These are phyloP conservation scores for Takakia lepidozioides DNA, from an alignment of 225 moss, liverwort and hornwort genomes.

Conservation along the genomic window DNA sequence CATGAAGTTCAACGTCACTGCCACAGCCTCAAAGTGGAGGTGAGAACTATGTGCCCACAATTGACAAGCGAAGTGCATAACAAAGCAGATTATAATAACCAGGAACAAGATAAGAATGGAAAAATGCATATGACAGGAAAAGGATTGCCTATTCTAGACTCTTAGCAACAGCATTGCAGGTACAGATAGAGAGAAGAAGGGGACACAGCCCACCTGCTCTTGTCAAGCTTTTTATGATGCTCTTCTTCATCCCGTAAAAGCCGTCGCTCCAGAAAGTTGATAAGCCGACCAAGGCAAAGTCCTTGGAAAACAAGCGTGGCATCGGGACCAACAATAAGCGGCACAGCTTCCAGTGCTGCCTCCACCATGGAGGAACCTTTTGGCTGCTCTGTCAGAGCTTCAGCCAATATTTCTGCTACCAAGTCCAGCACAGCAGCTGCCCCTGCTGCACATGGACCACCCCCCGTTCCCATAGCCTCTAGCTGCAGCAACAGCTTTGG, in stretches of 20 bases:
- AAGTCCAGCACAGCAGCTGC: conserved; percentile 86
- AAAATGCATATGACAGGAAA: too few relatives aligned
- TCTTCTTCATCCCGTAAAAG: conserved; percentile 85
- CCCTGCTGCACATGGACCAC: conserved; percentile 68
- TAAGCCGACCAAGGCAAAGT: conserved; percentile 81
- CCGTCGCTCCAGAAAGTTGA: conserved; percentile 79
- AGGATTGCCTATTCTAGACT: too few relatives aligned
- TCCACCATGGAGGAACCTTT: conserved; percentile 76
- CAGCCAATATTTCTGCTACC: conserved; percentile 87
- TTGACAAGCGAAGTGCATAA: too few relatives aligned
- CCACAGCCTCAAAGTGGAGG: too few relatives aligned
- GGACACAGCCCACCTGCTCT: conserved; percentile 34
- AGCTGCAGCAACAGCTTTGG: conserved; percentile 66
- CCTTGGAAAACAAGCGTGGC: conserved; percentile 86
- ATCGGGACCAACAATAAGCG: conserved; percentile 70
- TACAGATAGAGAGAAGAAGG: too few relatives aligned
- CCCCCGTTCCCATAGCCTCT: conserved; percentile 56
- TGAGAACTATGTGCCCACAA: too few relatives aligned
- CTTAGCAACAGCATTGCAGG: too few relatives aligned
- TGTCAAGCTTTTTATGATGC: conserved; percentile 83
- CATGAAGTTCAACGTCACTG: too few relatives aligned
- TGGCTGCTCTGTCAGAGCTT: conserved; percentile 66
- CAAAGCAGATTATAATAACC: too few relatives aligned
- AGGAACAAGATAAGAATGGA: too few relatives aligned
- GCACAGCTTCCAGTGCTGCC: conserved; percentile 84